Base-by-base conservation (phyloP, 805 yeast species). In the Yarrowia sp. region DNA sequence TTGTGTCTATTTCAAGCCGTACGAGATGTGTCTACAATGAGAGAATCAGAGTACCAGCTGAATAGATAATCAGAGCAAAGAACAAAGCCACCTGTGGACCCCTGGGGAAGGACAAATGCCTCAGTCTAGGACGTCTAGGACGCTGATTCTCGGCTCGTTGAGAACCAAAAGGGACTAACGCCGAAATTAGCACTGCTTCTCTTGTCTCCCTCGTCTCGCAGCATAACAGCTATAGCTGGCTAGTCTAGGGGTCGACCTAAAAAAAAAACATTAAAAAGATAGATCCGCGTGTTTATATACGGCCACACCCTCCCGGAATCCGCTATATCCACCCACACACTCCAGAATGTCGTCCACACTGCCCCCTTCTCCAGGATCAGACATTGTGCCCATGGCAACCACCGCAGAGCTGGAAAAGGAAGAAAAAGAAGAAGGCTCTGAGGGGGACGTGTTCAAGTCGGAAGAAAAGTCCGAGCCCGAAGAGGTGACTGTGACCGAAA, bases 401-500 rank as follows among this genome's bases (percentile, higher is more conserved):
- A 22, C 41, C 8, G 58, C 5, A 19, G 58, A 22, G 17, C 22
- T 22, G 36, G 58, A 51, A 19, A 51, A 51, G 41, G 58, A 51
- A n/a, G n/a, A n/a, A 33, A 48, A 48, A n/a, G 58, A 51, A 22
- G 41, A 33, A 5, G 32, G 4, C 41, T 51, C 41, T n/a, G 58
- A 51, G 21, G 58, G 33, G 41, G 58, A 51, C 1, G 54, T 28
- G 19, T 48, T 32, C 38, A 30, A 32, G 38, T 32, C 54, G 38
- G 54, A 41, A 41, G 44, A 46, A 28, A 48, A 48, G 38, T 48
- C 54, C 7, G 52, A 14, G 52, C 36, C 24, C 17, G 52, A 48
- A 7, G 52, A 48, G 36, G 16, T 30, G 3, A 30, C 36, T 19
- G 16, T 30, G 3, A 30, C 36, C 28, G 54, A 93, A 90, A 66